Evolutionary conservation across 306 rosid genomes (phyloP), one percentile per base, ranked within the genome.

Genomic region (Lagenaria siceraria): DNA sequence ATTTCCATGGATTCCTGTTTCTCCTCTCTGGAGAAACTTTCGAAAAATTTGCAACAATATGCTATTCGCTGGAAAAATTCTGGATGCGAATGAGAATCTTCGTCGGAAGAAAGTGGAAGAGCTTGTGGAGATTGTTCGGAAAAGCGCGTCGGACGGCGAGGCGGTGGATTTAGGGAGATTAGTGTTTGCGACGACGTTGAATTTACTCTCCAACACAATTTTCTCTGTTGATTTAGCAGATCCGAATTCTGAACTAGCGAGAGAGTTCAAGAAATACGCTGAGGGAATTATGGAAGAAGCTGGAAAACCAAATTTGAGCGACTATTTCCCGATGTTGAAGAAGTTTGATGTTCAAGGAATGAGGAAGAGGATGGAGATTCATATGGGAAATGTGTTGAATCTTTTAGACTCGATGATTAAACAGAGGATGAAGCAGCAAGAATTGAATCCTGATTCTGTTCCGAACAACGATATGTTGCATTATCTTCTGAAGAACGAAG

Each of bases 161-260:
- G 75, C 84, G 3, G 56, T 86, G 18, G 83, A 86, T 66, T 9
- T 82, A 35, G 88, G 83, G 5, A 68, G 51, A 2, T 79, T 71
- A 13, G 83, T 74, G 13, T 83, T 86, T 72, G 71, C 68, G 13
- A 82, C 87, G 0, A 19, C 77, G 1, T 58, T 86, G 29, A 84
- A 86, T 54, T 52, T 83, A 29, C 18, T 86, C 13, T 86, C 89
- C 0, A 86, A 81, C 80, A 88, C 87, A 0, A 48, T 86, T 15
- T 86, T 82, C 64, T 86, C 92, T 0, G 46, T 75, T 3, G 88
- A 88, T 51, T 59, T 86, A 33, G 89, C 84, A 4, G 78, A 82
- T 70, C 79, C 83, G 11, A 65, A 8, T 48, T 84, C 88, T 7
- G 84, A 76, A 29, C 29, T 77, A 80, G 79, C 87, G 2, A 65